These are phyloP conservation scores for Aspergillus ostianus DNA, from an alignment of 495 filamentous ascomycete species.

Conservation along the genomic window DNA sequence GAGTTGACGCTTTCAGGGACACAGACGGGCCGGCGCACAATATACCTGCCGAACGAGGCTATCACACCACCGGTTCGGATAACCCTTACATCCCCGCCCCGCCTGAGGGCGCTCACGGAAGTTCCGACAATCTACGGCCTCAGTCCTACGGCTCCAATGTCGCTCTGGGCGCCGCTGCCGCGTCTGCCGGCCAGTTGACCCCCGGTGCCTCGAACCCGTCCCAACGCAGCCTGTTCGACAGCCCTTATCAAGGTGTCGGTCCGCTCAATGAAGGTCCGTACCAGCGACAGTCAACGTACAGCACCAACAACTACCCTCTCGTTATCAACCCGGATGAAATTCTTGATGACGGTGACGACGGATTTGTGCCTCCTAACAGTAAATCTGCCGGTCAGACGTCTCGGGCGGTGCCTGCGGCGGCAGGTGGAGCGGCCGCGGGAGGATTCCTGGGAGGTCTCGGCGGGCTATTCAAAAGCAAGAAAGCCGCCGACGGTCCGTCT, in stretches of 20 bases:
- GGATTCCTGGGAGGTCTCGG: slow-evolving; percentile 48
- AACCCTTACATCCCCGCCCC: slow-evolving; percentile 45
- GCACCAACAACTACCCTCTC: slow-evolving; percentile 49
- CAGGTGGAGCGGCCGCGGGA: slow-evolving; percentile 55
- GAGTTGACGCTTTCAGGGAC: slow-evolving; percentile 62
- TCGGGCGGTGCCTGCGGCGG: slow-evolving; percentile 44
- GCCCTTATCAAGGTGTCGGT: slow-evolving; percentile 31
- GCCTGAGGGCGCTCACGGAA: slow-evolving; percentile 20
- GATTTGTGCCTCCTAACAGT: slow-evolving; percentile 47
- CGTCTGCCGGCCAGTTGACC: slow-evolving; percentile 37
- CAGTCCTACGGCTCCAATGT: slow-evolving; percentile 42
- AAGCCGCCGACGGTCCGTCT: slow-evolving; percentile 36
- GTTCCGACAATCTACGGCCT: slow-evolving; percentile 28
- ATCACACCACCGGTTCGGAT: slow-evolving; percentile 42
- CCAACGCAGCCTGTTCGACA: slow-evolving; percentile 31
- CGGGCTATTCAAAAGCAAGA: slow-evolving; percentile 39
- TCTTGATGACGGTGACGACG: slow-evolving; percentile 84
- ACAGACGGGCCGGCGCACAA: slow-evolving; percentile 40
- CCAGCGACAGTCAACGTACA: slow-evolving; percentile 57
- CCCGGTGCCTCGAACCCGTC: slow-evolving; percentile 30
- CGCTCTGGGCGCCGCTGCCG: slow-evolving; percentile 32
- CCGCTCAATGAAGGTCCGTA: slow-evolving; percentile 54
- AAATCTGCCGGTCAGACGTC: slow-evolving; percentile 48
- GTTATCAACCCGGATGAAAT: slow-evolving; percentile 76
- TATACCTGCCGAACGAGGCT: slow-evolving; percentile 45